Base-by-base conservation (phyloP, 2,329 filamentous ascomycete genomes). In the Alternaria hordeiaustralica region DNA sequence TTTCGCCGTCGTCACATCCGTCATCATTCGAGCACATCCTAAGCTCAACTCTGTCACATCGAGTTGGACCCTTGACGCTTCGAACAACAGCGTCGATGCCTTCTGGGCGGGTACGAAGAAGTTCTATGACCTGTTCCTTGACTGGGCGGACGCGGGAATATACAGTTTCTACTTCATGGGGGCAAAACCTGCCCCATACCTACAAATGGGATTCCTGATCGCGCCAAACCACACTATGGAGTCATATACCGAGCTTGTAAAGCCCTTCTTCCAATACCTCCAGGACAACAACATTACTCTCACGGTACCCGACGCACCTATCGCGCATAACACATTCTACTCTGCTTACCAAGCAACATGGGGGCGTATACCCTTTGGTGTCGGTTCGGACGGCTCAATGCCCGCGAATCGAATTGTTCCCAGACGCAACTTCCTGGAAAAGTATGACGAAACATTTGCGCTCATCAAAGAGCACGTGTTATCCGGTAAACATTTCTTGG, bases 381-480 rank as follows among this genome's bases (percentile, higher is more conserved):
- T 74, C 10, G 78, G 76, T 5, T 28, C 51, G 3, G 60, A 65
- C 15, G 68, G 68, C 18, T 61, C 79, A 1, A 58, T 74, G 6
- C 72, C 72, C 1, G 65, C 58, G 0, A 76, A 71, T 21, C 73
- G 76, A 20, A 69, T 81, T 3, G 61, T 80, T 0, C 78, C 77
- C 1, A 55, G 69, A 5, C 33, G 61, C 13, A 66, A 68, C 33
- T 71, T 79, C 6, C 50, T 67, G 2, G 66, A 78, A 9, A 77
- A 62, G 69, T 72, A 36, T 70, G 73, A 59, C 55, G 60, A 58
- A 26, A 61, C 70, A 1, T 70, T 63, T 21, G 51, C 58, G 5
- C 78, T 90, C 33, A 82, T 90, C 1, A 58, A 61, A 67, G 55
- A 62, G 71, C 71, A 74, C 13, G 65, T 70, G 0, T 49, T 41